phyloP scores from a whole-genome alignment of 1,284 basidiomycete genomes.

The Cryptococcus sp. region DNA sequence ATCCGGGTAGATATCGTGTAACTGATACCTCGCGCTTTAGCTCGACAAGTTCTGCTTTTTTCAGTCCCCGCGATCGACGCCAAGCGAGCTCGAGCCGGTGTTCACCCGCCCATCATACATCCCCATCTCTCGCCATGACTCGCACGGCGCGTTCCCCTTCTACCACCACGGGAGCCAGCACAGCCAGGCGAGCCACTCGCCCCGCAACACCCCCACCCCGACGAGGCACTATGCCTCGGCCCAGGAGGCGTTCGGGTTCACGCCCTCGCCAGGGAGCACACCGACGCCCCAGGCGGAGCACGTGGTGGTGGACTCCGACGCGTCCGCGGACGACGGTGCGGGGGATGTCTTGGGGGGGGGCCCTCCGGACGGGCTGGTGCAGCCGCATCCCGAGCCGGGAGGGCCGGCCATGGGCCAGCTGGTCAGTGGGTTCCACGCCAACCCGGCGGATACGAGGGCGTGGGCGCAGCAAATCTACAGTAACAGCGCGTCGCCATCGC shows the following conservation, averaged over 20 bases:
- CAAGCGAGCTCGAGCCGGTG: constrained; percentile 20
- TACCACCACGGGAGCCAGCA: constrained; percentile 6
- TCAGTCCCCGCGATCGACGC: constrained; percentile 39
- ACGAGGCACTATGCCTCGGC: constrained; percentile 26
- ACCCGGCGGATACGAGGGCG: constrained; percentile 6
- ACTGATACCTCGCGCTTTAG: constrained; percentile 14
- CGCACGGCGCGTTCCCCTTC: constrained; percentile 37
- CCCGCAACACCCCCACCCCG: constrained; percentile 21
- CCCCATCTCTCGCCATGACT: constrained; percentile 24
- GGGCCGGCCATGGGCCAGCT: background rate
- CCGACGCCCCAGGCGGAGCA: constrained; percentile 1
- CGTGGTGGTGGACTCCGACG: too few relatives aligned
- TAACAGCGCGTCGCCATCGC: constrained; percentile 10
- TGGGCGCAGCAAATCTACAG: constrained; percentile 10
- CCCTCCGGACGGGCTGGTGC: background rate
- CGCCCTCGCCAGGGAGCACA: background rate
- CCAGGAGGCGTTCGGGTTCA: constrained; percentile 29
- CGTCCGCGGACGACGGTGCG: too few relatives aligned
- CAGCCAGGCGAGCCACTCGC: constrained; percentile 20
- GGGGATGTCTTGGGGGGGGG: too few relatives aligned
- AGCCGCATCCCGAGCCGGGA: background rate
- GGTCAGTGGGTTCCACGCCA: constrained; percentile 8
- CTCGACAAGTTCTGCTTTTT: constrained; percentile 51
- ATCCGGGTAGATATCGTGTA: background rate
- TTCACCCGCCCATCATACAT: constrained; percentile 21